These are phyloP conservation scores for Aspergillus diversus DNA, from an alignment of 495 filamentous ascomycete species.

Conservation along the genomic window DNA sequence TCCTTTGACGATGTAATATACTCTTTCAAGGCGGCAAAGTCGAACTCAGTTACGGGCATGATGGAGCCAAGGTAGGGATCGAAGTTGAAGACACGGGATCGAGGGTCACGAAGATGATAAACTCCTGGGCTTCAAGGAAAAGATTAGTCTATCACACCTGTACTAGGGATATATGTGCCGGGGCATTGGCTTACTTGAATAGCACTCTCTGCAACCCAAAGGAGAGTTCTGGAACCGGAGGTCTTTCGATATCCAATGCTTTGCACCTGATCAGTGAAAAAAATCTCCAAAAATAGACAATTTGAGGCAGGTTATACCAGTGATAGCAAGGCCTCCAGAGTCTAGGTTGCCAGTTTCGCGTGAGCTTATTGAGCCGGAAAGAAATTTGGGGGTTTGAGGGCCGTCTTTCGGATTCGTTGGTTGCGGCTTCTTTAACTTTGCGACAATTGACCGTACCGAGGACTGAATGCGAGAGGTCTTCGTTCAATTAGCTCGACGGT, in stretches of 20 bases:
- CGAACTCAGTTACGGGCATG: conserved; percentile 90
- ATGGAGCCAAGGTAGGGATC: conserved; percentile 90
- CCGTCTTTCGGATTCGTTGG: not conserved
- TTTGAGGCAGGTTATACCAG: conserved; percentile 23
- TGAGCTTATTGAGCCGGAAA: conserved; percentile 15
- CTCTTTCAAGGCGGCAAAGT: conserved; percentile 79
- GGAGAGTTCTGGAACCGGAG: conserved; percentile 69
- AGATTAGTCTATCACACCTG: not conserved
- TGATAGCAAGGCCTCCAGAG: conserved; percentile 16
- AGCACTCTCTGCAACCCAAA: conserved; percentile 87
- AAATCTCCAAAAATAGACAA: not conserved
- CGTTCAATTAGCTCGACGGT: too few relatives aligned
- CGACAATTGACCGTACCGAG: conserved; percentile 2
- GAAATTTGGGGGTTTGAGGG: conserved; percentile 1
- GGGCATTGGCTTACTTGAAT: conserved; percentile 68
- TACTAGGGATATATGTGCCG: not conserved
- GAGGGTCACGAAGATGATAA: conserved; percentile 86
- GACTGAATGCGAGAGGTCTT: not conserved
- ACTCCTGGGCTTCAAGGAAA: conserved; percentile 67
- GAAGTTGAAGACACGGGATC: conserved; percentile 90
- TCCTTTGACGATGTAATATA: conserved; percentile 93
- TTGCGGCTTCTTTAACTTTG: not conserved
- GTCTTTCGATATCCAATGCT: conserved; percentile 56
- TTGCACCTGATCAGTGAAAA: conserved; percentile 1
- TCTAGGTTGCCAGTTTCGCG: conserved; percentile 26